Evolutionary conservation across 495 filamentous ascomycete species (phyloP), one percentile per base, ranked within the genome.

Genomic region (Penicillium waksmanii): DNA sequence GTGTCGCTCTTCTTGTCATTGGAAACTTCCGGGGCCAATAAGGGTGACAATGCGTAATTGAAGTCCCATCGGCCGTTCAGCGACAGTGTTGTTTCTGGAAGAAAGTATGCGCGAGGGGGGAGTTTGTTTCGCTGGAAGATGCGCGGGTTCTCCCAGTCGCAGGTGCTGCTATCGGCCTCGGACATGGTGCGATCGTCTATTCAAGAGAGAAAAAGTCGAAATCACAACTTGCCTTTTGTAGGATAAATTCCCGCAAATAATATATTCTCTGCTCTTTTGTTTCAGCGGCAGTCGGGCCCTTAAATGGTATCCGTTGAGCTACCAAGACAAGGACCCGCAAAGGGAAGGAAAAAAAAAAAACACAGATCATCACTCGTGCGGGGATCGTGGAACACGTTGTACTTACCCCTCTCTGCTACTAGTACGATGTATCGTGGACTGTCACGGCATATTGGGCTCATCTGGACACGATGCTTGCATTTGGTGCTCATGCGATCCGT

Each of bases 31-130:
- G 81, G 76, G 3, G 80, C 82, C 8, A 78, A 67, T 19, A 77
- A 65, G 1, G 85, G 84, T 13, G 71, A 82, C 5, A 68, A 54
- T 25, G 80, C 77, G 42, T 83, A 80, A 51, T 82, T 72, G 57
- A 89, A 89, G 25, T 81, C 76, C 87, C 87, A 89, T 10, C 61
- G 74, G 3, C 87, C 86, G 13, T 84, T 87, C 13, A 88, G 77
- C 2, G 77, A 68, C 31, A 78, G 68, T 38, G 72, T 73, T 34
- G 71, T 70, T 53, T 85, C 80, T 9, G 85, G 68, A 51, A 82
- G 77, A 65, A 86, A 87, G 58, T 87, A 81, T 15, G 82, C 77
- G 17, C 87, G 82, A n/a, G 87, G 80, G 52, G 81, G 79, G 5
- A 89, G 72, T 4, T 81, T 85, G 63, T 89, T 89, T 52, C 82